A percentile compares a stretch with the other conserved stretches of the same genome.
phyloP scores from a whole-genome alignment of 2,329 filamentous ascomycete genomes.

The Fusarium lyarnte region DNA sequence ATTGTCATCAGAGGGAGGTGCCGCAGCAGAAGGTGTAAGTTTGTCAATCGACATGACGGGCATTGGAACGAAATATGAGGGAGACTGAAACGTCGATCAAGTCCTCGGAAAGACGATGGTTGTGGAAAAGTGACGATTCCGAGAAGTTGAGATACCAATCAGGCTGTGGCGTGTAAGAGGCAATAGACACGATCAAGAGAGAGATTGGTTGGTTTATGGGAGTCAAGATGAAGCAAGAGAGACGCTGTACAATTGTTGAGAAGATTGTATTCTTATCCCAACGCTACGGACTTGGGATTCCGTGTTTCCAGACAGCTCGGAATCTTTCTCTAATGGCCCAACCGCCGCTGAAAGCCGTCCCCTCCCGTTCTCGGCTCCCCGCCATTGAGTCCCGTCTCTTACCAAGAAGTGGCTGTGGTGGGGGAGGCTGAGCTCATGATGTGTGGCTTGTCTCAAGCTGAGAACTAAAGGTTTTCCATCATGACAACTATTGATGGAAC shows the following conservation, averaged over 20 bases:
- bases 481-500: neutral
- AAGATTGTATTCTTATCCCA: slow-evolving; percentile 15
- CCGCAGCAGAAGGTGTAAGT: slow-evolving; percentile 32
- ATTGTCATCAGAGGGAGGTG: slow-evolving; percentile 38
- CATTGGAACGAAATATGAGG: slow-evolving; percentile 20
- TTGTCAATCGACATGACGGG: slow-evolving; percentile 41
- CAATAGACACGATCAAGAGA: neutral
- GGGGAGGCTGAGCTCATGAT: slow-evolving; percentile 38
- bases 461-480: neutral
- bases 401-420: slow-evolving; percentile 34
- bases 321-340: slow-evolving; percentile 21
- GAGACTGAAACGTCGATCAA: neutral
- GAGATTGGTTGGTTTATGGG: neutral
- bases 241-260: slow-evolving; percentile 7
- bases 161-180: neutral
- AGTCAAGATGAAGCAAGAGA: slow-evolving; percentile 1
- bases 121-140: slow-evolving; percentile 17
- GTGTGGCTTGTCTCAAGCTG: slow-evolving; percentile 18
- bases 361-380: slow-evolving; percentile 39
- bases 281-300: slow-evolving; percentile 23
- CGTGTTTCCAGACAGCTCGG: slow-evolving; percentile 29
- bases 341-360: slow-evolving; percentile 42
- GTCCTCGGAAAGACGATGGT: slow-evolving; percentile 1
- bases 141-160: slow-evolving; percentile 2
- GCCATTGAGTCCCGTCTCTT: slow-evolving; percentile 15